Evolutionary conservation across 2,329 filamentous ascomycete genomes (phyloP).

Genomic region (Penicillium sumatraense): DNA sequence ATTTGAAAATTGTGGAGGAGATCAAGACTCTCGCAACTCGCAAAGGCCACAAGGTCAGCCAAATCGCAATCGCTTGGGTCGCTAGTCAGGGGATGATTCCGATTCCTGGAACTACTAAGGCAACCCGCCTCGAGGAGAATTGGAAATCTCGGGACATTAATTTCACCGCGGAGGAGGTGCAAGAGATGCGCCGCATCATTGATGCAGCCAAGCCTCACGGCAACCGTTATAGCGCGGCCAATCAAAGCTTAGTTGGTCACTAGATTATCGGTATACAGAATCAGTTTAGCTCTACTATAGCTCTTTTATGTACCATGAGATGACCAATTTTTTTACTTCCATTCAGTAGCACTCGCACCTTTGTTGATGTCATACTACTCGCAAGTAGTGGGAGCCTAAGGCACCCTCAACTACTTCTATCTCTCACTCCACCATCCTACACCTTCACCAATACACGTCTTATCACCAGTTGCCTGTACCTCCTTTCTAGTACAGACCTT

Average conservation of each 20-base stretch:
- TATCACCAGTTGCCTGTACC: no score
- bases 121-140: constrained; percentile 46
- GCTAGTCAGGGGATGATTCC: constrained; percentile 49
- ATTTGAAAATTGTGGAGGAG: constrained; percentile 47
- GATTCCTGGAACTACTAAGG: constrained; percentile 53
- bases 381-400: no score
- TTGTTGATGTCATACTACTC: no score
- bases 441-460: no score
- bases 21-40: constrained; percentile 45
- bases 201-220: constrained; percentile 45
- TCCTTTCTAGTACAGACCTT: no score
- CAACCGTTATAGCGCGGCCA: constrained; percentile 36
- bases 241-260: constrained; percentile 33
- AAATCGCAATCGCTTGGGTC: constrained; percentile 49
- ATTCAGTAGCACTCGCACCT: no score
- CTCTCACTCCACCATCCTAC: no score
- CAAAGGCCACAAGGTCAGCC: constrained; percentile 40
- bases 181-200: constrained; percentile 46
- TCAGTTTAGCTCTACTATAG: no score
- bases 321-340: no score
- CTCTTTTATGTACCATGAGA: no score
- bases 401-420: no score
- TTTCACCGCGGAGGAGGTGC: constrained; percentile 43
- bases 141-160: constrained; percentile 43
- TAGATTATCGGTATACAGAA: constrained; percentile 7